phyloP scores from a whole-genome alignment of 176 grass and related monocot species.

The Oryza glaberrima region DNA sequence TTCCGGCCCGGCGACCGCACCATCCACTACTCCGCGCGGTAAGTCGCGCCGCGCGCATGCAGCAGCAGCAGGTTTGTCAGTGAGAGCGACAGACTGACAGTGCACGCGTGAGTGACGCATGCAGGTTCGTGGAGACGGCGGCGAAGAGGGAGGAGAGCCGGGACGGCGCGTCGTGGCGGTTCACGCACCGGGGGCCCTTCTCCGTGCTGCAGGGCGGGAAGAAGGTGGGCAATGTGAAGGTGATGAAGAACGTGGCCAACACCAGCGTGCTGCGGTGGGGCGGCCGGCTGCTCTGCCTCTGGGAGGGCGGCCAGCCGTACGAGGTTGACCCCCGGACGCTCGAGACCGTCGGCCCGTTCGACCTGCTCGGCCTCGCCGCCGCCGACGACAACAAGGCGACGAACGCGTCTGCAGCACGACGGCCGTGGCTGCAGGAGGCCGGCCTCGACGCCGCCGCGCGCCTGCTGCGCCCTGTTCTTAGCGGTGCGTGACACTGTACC shows the following conservation, averaged over 20 bases:
- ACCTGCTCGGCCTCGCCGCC: slow-evolving; percentile 39
- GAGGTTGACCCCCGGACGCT: slow-evolving; percentile 70
- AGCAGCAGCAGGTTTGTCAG: not conserved
- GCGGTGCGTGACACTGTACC: slow-evolving; percentile 23
- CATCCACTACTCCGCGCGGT: slow-evolving; percentile 69
- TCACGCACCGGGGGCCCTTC: slow-evolving; percentile 95
- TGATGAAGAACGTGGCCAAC: slow-evolving; percentile 99
- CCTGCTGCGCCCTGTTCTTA: slow-evolving; percentile 68
- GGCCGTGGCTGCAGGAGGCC: slow-evolving; percentile 5
- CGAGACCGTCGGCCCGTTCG: slow-evolving; percentile 68
- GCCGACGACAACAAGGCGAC: not conserved
- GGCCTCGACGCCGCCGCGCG: slow-evolving; percentile 60
- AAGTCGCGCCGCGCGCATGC: not conserved
- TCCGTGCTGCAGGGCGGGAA: slow-evolving; percentile 74
- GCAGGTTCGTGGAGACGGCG: slow-evolving; percentile 81
- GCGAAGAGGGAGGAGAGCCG: slow-evolving; percentile 75
- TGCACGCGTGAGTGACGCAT: not conserved
- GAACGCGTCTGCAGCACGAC: not conserved
- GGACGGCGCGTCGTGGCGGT: slow-evolving; percentile 62
- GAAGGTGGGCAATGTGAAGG: slow-evolving; percentile 87
- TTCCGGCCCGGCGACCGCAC: slow-evolving; percentile 37
- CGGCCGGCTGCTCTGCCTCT: slow-evolving; percentile 78
- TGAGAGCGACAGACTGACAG: not conserved
- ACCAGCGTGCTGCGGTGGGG: slow-evolving; percentile 85
- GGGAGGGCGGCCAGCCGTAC: slow-evolving; percentile 93